Percentiles rank a stretch among this genome's conserved stretches.
phyloP scores from a whole-genome alignment of 1,284 basidiomycete genomes.

The Leccinum griseonigrum region DNA sequence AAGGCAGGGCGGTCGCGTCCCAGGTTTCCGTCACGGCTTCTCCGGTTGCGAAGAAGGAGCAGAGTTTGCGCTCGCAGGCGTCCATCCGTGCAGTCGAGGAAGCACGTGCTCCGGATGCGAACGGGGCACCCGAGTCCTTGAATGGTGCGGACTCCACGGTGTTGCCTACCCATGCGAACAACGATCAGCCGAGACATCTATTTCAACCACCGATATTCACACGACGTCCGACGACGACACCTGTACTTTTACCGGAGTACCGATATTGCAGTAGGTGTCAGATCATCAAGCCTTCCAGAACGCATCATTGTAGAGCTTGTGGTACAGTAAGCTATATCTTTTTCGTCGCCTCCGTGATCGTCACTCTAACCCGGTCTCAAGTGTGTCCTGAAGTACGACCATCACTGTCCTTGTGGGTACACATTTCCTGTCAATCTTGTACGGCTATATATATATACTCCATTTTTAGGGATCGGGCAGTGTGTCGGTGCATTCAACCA shows the following conservation, averaged over 20 bases:
- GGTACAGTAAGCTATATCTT: conserved; percentile 41
- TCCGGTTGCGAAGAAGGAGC: conserved; percentile 13
- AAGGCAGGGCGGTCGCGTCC: conserved; percentile 9
- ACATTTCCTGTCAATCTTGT: neutral
- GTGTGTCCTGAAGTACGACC: conserved; percentile 62
- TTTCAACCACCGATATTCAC: conserved; percentile 13
- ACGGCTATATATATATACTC: conserved; percentile 16
- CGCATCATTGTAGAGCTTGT: conserved; percentile 64
- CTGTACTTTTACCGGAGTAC: conserved; percentile 45
- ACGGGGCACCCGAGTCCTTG: conserved; percentile 9
- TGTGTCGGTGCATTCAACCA: conserved; percentile 70
- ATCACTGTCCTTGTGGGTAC: conserved; percentile 54
- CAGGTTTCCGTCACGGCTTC: conserved; percentile 13
- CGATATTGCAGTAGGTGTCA: conserved; percentile 50
- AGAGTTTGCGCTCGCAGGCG: conserved; percentile 16
- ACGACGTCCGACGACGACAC: conserved; percentile 37
- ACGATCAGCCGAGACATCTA: conserved; percentile 1
- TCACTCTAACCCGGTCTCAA: conserved; percentile 23
- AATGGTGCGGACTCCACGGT: conserved; percentile 5
- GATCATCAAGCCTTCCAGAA: conserved; percentile 53
- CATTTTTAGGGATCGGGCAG: conserved; percentile 55
- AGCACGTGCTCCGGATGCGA: conserved; percentile 13
- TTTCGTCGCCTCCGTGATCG: neutral
- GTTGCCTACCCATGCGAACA: conserved; percentile 12
- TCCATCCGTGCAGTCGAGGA: conserved; percentile 20